Base-by-base conservation (phyloP, 768 basidiomycete genomes). In the Suillus luteus region DNA sequence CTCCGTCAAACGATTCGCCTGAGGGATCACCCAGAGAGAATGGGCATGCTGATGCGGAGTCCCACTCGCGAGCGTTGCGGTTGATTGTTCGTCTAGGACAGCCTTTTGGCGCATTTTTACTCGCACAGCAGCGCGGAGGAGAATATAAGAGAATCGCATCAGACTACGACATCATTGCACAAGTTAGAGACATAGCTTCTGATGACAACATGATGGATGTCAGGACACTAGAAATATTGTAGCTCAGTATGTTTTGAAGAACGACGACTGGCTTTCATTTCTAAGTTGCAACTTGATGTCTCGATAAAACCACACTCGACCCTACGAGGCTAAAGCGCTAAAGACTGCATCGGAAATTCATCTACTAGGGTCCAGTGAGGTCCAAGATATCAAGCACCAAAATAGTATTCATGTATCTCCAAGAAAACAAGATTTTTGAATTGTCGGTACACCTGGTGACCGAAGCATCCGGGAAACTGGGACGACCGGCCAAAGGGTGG, bases 381-480 rank as follows among this genome's bases (percentile, higher is more conserved):
- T 43, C 41, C 7, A 33, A 8, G 14, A 9, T 27, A 49, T 8
- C 12, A 49, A 40, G 37, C 27, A 58, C 38, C 5, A 40, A 11
- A 14, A 38, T 22, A 55, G n/a, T n/a, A 44, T 19, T 15, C 5
- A 11, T 1, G 19, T 12, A 33, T 17, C 31, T 52, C 31, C 31
- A 22, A 31, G 11, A 37, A 12, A 19, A 17, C 11, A 41, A 59
- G 22, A 49, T 15, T 8, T 7, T 24, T 49, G 14, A 49, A 14
- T n/a, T 78, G 79, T 84, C 64, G 82, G 80, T 81, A 80, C 84
- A 83, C 84, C 80, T 85, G 87, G 86, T 89, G 88, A 88, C 87
- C 79, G 80, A 80, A 64, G 67, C 80, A 78, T 76, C 84, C 82
- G 82, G 69, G 68, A 67, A 70, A 69, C 68, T 73, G 78, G 81